phyloP scores from a whole-genome alignment of 2,329 filamentous ascomycete species.

The Aspergillus fumigatus region DNA sequence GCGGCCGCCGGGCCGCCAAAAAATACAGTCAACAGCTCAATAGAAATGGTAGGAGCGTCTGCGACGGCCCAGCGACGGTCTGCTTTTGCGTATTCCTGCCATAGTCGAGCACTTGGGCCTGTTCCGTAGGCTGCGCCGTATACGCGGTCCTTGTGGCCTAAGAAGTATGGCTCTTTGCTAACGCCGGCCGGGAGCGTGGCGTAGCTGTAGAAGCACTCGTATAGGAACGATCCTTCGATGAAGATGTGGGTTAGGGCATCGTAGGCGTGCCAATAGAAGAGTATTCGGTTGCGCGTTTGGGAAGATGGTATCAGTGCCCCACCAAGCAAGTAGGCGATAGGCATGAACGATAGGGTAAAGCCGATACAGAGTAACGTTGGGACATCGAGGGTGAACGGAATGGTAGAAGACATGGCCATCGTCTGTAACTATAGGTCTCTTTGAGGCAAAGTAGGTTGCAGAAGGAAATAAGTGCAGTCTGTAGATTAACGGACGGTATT shows the following conservation, averaged over 20 bases:
- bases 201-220: constrained; percentile 83
- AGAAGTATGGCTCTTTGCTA: constrained; percentile 43
- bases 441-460: not conserved
- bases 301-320: constrained; percentile 48
- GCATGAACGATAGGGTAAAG: constrained; percentile 51
- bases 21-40: constrained; percentile 59
- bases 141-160: constrained; percentile 49
- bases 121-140: constrained; percentile 58
- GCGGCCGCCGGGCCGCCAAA: constrained; percentile 55
- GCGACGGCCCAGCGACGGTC: constrained; percentile 57
- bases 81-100: constrained; percentile 64
- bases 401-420: constrained; percentile 14
- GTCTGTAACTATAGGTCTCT: not conserved
- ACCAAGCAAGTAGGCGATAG: constrained; percentile 49
- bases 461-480: not conserved
- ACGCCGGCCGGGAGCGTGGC: constrained; percentile 39
- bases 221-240: constrained; percentile 87
- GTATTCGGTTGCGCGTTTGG: constrained; percentile 59
- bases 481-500: not conserved
- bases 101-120: constrained; percentile 51
- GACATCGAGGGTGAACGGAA: constrained; percentile 35
- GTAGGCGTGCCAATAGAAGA: constrained; percentile 94
- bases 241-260: constrained; percentile 87
- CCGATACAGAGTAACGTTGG: constrained; percentile 53
- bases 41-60: constrained; percentile 54